phyloP scores from a whole-genome alignment of 2,329 filamentous ascomycete species.

The Colletotrichum acutatum region DNA sequence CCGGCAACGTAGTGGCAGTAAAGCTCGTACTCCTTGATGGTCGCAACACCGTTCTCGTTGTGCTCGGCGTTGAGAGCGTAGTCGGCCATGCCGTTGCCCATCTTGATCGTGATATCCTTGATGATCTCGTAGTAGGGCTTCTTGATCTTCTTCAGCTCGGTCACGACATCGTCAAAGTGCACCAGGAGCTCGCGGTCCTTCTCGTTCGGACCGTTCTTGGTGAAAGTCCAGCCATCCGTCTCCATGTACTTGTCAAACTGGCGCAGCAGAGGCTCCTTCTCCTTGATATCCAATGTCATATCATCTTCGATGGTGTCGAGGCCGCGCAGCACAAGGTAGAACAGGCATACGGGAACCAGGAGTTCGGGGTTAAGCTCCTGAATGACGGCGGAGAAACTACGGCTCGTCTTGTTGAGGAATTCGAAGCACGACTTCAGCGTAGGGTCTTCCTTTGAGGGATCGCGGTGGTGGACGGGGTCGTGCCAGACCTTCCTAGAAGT shows the following conservation, averaged over 20 bases:
- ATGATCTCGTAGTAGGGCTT: conserved; percentile 86
- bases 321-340: conserved; percentile 92
- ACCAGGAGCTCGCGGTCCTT: conserved; percentile 94
- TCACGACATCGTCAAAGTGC: conserved; percentile 88
- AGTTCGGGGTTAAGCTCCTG: conserved; percentile 96
- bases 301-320: conserved; percentile 99
- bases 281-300: conserved; percentile 85
- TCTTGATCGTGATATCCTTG: conserved; percentile 90
- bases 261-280: conserved; percentile 88
- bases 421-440: conserved; percentile 86
- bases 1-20: conserved; percentile 99
- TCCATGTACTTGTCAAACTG: conserved; percentile 84
- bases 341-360: conserved; percentile 86
- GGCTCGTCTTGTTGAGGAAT: conserved; percentile 87
- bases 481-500: conserved; percentile 90
- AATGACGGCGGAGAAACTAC: conserved; percentile 93
- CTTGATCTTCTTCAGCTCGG: conserved; percentile 90
- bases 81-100: conserved; percentile 99
- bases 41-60: conserved; percentile 83
- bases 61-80: conserved; percentile 87
- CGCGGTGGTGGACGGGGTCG: conserved; percentile 87
- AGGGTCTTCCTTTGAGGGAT: conserved; percentile 78
- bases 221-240: conserved; percentile 90
- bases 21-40: conserved; percentile 88
- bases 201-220: conserved; percentile 86